phyloP scores from a whole-genome alignment of 495 filamentous ascomycete genomes.

The Annulohypoxylon stygium region DNA sequence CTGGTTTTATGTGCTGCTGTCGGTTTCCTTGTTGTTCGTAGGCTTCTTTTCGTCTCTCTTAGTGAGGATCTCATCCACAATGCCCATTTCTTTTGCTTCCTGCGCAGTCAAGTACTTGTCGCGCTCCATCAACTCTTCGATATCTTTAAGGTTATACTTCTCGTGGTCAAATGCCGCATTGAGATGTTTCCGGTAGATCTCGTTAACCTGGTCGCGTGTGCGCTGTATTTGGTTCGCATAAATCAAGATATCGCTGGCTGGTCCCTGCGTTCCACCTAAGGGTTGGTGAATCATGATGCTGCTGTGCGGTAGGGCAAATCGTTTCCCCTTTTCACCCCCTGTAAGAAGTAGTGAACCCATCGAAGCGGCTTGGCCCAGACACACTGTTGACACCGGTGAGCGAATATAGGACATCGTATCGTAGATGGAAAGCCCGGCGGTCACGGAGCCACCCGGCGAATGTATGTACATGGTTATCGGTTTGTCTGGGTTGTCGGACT shows the following conservation, averaged over 20 bases:
- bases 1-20: slow-evolving; percentile 21
- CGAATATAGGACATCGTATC: slow-evolving; percentile 99
- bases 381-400: slow-evolving; percentile 92
- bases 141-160: slow-evolving; percentile 74
- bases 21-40: slow-evolving; percentile 49
- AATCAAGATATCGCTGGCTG: slow-evolving; percentile 93
- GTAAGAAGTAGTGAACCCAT: slow-evolving; percentile 94
- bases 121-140: slow-evolving; percentile 95
- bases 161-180: slow-evolving; percentile 75
- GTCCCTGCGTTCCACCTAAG: slow-evolving; percentile 88
- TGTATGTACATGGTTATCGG: slow-evolving; percentile 98
- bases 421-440: slow-evolving; percentile 91
- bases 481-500: slow-evolving; percentile 94
- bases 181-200: slow-evolving; percentile 88
- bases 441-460: slow-evolving; percentile 95
- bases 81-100: slow-evolving; percentile 89
- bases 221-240: slow-evolving; percentile 97
- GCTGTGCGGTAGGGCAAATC: slow-evolving; percentile 90
- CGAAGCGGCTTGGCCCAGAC: slow-evolving; percentile 91
- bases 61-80: slow-evolving; percentile 88
- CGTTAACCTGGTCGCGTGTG: slow-evolving; percentile 85
- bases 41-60: slow-evolving; percentile 56
- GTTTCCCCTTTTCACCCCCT: slow-evolving; percentile 85
- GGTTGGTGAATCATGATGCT: slow-evolving; percentile 98
- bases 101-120: slow-evolving; percentile 93